Conservation (phyloP, 2,329 filamentous ascomycete genomes). For the Drechslerella coelobrocha region DNA sequence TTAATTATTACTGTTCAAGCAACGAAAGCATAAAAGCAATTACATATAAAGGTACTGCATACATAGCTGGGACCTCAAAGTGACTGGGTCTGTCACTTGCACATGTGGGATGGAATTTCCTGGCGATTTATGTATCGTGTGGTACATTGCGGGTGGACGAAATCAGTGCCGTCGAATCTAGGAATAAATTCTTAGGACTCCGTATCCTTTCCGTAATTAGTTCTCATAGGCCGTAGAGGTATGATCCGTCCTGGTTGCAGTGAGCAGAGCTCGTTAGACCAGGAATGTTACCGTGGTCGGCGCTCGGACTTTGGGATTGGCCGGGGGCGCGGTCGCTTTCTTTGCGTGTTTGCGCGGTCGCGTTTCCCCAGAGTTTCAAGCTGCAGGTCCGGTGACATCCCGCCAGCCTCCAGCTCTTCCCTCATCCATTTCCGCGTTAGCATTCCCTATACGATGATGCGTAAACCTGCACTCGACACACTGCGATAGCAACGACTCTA, state of each 20-base stretch:
- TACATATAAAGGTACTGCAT: background rate
- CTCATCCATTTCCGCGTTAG: background rate
- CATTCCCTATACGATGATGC: conserved; percentile 13
- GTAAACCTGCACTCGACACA: background rate
- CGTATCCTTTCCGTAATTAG: too few species aligned
- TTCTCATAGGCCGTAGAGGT: too few species aligned
- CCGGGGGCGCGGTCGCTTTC: too few species aligned
- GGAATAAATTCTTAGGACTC: too few species aligned
- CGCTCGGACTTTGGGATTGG: background rate
- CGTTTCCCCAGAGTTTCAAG: conserved; percentile 28
- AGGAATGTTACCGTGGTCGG: background rate
- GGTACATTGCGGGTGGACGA: too few species aligned
- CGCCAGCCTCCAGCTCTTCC: conserved; percentile 12
- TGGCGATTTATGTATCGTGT: too few species aligned
- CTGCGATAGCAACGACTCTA: conserved; percentile 28
- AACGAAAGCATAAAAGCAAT: background rate
- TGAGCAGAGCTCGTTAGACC: background rate
- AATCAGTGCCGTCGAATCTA: too few species aligned
- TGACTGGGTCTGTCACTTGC: too few species aligned
- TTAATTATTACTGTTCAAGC: background rate
- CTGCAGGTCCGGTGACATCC: conserved; percentile 18
- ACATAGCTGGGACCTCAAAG: too few species aligned
- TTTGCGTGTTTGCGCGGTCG: conserved; percentile 26
- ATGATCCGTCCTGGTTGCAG: too few species aligned
- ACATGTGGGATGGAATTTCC: too few species aligned